A percentile compares a stretch with the other conserved stretches of the same genome.
Conservation (phyloP, 1,284 basidiomycete genomes). For the Melampsora abietis-canadensis region DNA sequence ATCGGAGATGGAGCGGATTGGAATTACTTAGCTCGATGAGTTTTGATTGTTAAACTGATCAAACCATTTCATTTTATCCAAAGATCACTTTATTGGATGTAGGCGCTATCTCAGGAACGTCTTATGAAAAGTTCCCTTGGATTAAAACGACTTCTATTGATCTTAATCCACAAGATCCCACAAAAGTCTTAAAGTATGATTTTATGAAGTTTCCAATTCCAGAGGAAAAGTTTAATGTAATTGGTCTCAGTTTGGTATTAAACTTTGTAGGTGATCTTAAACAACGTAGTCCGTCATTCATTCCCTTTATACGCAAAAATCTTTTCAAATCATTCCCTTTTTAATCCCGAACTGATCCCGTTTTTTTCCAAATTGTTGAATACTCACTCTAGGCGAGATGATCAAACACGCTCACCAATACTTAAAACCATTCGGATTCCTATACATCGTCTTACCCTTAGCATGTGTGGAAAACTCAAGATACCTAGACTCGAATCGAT, state of each 20-base stretch:
- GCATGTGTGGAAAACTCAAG: constrained; percentile 54
- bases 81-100: constrained; percentile 54
- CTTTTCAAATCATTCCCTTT: background rate
- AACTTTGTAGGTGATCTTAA: constrained; percentile 55
- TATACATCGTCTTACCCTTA: constrained; percentile 55
- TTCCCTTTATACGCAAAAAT: background rate
- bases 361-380: background rate
- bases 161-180: constrained; percentile 53
- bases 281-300: constrained; percentile 48
- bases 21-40: constrained; percentile 17
- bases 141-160: constrained; percentile 54
- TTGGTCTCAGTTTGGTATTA: constrained; percentile 54
- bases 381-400: constrained; percentile 44
- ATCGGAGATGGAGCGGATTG: no score
- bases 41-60: background rate
- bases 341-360: background rate
- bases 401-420: constrained; percentile 48
- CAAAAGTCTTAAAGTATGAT: constrained; percentile 52
- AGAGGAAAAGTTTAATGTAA: constrained; percentile 52
- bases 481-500: constrained; percentile 53
- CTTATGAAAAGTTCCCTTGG: constrained; percentile 52
- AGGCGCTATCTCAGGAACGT: constrained; percentile 54
- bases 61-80: background rate
- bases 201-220: constrained; percentile 53
- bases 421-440: constrained; percentile 50